A percentile compares a stretch with the other conserved stretches of the same genome.
Evolutionary conservation across 192 early-diverging fungal genomes (phyloP).

Genomic region (Coemansia sp.): DNA sequence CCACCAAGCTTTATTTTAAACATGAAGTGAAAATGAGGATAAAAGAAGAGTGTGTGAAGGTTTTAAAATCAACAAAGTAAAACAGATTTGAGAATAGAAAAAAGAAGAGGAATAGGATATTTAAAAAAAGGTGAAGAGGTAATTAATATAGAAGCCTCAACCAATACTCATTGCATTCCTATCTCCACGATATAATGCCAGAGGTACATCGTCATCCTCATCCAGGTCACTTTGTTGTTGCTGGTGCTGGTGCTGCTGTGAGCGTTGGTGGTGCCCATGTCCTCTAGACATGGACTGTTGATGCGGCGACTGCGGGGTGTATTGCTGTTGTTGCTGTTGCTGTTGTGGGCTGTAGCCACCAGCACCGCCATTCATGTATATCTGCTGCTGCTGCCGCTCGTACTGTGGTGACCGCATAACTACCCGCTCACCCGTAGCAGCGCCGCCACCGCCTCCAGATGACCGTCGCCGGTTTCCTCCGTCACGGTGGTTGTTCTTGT

Average conservation of each 20-base stretch:
- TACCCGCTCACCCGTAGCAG: slow-evolving; percentile 41
- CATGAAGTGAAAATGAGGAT: no score
- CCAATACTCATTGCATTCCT: slow-evolving; percentile 47
- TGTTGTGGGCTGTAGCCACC: slow-evolving; percentile 1
- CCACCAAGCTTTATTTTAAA: neutral
- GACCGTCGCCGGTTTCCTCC: slow-evolving; percentile 27
- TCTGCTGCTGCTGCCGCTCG: slow-evolving; percentile 53
- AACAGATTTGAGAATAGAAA: no score
- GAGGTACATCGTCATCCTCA: slow-evolving; percentile 62
- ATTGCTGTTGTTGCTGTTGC: slow-evolving; percentile 1
- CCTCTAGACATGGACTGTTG: no score
- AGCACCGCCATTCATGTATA: slow-evolving; percentile 25
- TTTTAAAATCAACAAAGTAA: no score
- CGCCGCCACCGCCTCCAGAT: slow-evolving; percentile 3
- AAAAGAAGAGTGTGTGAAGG: no score
- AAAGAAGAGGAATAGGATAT: neutral
- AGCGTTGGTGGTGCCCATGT: neutral
- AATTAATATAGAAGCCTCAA: neutral
- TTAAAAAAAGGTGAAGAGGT: slow-evolving; percentile 10
- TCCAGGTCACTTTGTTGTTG: slow-evolving; percentile 37
- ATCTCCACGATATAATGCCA: slow-evolving; percentile 57
- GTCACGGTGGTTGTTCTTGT: slow-evolving; percentile 29
- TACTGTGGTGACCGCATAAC: slow-evolving; percentile 52
- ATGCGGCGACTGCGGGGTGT: slow-evolving; percentile 6
- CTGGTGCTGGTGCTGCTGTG: slow-evolving; percentile 6